Evolutionary conservation across 495 filamentous ascomycete species (phyloP).

Genomic region (Penicillium antarcticum): DNA sequence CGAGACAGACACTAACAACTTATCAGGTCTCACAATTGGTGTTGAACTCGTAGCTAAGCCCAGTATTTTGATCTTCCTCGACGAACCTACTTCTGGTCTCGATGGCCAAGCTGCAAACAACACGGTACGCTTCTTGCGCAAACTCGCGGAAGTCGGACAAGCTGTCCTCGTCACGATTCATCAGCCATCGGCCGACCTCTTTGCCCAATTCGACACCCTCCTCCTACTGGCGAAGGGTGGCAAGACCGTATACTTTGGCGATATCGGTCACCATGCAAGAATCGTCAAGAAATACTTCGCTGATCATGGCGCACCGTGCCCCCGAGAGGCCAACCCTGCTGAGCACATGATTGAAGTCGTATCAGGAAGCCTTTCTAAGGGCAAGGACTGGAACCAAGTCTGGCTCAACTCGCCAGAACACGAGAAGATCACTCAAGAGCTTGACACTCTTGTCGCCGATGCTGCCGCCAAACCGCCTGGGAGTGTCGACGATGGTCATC

Average conservation of each 20-base stretch:
- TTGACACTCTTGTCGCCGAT: slow-evolving; percentile 47
- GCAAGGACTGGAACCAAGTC: slow-evolving; percentile 58
- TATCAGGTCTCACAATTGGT: slow-evolving; percentile 53
- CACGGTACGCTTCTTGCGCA: slow-evolving; percentile 59
- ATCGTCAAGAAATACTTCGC: slow-evolving; percentile 69
- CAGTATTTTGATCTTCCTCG: slow-evolving; percentile 66
- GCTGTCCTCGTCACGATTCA: slow-evolving; percentile 71
- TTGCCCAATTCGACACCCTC: slow-evolving; percentile 67
- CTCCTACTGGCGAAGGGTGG: slow-evolving; percentile 65
- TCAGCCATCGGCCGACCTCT: slow-evolving; percentile 66
- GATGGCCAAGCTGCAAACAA: slow-evolving; percentile 59
- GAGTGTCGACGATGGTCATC: slow-evolving; percentile 29
- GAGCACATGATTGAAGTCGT: slow-evolving; percentile 92
- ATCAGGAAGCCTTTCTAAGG: slow-evolving; percentile 25
- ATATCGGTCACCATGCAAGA: slow-evolving; percentile 48
- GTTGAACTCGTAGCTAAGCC: slow-evolving; percentile 64
- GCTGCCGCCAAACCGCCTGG: slow-evolving; percentile 24
- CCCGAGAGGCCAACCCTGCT: slow-evolving; percentile 67
- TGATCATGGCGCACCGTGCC: slow-evolving; percentile 67
- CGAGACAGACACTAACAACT: slow-evolving; percentile 6
- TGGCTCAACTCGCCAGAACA: slow-evolving; percentile 56
- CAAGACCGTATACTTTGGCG: slow-evolving; percentile 66
- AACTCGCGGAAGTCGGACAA: slow-evolving; percentile 61
- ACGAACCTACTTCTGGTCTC: slow-evolving; percentile 70
- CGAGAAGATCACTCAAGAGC: slow-evolving; percentile 41